Conservation (phyloP, 345 rosid genomes). For the Combretum micranthum region DNA sequence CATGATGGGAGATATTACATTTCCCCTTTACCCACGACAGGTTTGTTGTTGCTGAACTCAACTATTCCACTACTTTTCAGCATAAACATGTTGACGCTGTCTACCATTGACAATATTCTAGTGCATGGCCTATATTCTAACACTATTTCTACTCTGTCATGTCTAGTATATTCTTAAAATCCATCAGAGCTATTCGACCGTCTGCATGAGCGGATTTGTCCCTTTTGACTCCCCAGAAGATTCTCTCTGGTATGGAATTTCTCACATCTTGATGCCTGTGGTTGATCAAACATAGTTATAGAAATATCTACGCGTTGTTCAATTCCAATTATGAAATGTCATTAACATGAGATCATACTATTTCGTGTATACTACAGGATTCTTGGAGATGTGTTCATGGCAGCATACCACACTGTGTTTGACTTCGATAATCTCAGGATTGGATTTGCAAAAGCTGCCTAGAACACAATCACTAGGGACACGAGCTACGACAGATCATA, state of each 20-base stretch:
- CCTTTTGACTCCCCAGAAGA: slow-evolving; percentile 34
- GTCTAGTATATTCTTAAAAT: slow-evolving; percentile 35
- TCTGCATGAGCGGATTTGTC: slow-evolving; percentile 47
- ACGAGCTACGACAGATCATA: too few species aligned
- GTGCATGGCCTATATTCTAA: neutral
- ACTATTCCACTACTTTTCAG: neutral
- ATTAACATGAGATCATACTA: too few species aligned
- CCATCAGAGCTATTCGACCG: slow-evolving; percentile 20
- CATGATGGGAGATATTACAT: slow-evolving; percentile 33
- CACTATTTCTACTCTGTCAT: slow-evolving; percentile 1
- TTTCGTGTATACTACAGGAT: slow-evolving; percentile 50
- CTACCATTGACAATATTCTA: too few species aligned
- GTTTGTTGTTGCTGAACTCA: slow-evolving; percentile 12
- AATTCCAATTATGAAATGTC: neutral
- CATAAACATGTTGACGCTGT: neutral
- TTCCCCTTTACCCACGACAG: slow-evolving; percentile 47
- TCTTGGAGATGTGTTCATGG: slow-evolving; percentile 45
- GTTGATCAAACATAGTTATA: too few species aligned
- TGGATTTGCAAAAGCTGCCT: slow-evolving; percentile 46
- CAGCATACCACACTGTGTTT: slow-evolving; percentile 57
- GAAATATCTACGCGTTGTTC: too few species aligned
- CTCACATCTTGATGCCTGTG: neutral
- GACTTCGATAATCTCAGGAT: slow-evolving; percentile 42
- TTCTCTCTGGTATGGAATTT: slow-evolving; percentile 42
- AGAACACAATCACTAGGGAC: too few species aligned